Conservation (phyloP, 2,329 filamentous ascomycete genomes). For the Zasmidium angulare region DNA sequence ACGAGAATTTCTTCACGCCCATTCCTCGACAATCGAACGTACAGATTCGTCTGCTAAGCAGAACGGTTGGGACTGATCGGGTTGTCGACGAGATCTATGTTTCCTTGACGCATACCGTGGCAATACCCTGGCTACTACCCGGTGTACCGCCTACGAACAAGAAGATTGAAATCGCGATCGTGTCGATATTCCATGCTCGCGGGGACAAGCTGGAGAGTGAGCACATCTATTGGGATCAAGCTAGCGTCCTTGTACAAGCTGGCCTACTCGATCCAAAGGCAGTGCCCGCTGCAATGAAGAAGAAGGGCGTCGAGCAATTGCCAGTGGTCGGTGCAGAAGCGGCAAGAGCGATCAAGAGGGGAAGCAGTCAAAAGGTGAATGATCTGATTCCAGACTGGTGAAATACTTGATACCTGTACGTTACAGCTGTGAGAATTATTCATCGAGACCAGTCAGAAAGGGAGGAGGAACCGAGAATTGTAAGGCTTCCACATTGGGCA, state of each 20-base stretch:
- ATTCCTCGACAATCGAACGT: constrained; percentile 46
- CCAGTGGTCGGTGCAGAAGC: constrained; percentile 48
- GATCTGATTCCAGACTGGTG: constrained; percentile 52
- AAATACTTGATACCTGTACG: not conserved
- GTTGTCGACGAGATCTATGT: constrained; percentile 62
- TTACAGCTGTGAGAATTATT: no score
- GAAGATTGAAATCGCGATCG: constrained; percentile 55
- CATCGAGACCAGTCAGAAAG: no score
- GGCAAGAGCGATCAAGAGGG: constrained; percentile 48
- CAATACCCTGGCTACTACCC: constrained; percentile 61
- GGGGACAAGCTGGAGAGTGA: constrained; percentile 57
- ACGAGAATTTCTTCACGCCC: constrained; percentile 57
- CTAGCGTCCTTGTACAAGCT: constrained; percentile 59
- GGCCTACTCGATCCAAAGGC: constrained; percentile 58
- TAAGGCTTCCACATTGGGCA: not conserved
- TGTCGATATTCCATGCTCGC: constrained; percentile 57
- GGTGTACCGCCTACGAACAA: constrained; percentile 57
- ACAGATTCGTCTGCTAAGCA: constrained; percentile 55
- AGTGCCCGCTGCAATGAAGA: constrained; percentile 48
- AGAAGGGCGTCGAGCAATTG: constrained; percentile 46
- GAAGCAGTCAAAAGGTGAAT: constrained; percentile 45
- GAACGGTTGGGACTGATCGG: constrained; percentile 58
- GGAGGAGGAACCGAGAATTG: no score
- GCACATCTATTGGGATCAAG: constrained; percentile 64
- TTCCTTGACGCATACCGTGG: constrained; percentile 57